Base-by-base conservation (phyloP, 2,329 filamentous ascomycete species). In the Ceratocystis variospora region DNA sequence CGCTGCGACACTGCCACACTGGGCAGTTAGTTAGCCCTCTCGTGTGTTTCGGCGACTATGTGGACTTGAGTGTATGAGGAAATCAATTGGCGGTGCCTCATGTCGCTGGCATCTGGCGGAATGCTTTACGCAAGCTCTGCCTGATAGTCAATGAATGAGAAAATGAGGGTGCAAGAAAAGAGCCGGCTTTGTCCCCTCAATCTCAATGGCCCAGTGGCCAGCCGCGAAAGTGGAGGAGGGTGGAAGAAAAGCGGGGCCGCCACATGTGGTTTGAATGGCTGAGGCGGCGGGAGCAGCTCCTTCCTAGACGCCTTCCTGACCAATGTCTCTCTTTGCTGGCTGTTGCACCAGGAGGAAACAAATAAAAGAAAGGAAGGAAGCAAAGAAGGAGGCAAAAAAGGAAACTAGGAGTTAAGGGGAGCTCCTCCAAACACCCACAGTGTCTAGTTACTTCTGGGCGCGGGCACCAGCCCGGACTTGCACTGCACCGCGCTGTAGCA, bases 221-320 rank as follows among this genome's bases (percentile, higher is more conserved):
- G 22, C 48, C 48, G 37, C 12, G 37, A 41, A 41, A 41, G 37
- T 41, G 37, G 48, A 53, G 37, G 37, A 17, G n/a, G n/a, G 55
- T 59, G 28, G 55, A n/a, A 25, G 28, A n/a, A 59, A 37, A 59
- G 55, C 55, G 55, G 55, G 28, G 28, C 55, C 55, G 55, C 55
- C n/a, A 59, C 28, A 59, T 59, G 22, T 8, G 22, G 48, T 2
- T 53, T 22, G 48, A 53, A 25, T 25, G 48, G 48, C 25, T 53
- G 48, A 53, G 48, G 48, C 48, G 48, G 48, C 37, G 37, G 37
- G 37, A 15, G 37, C 19, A 53, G 22, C 48, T 53, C 22, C 48
- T 53, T 53, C 48, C 48, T 53, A 53, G 48, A 25, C 48, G 48
- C 48, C 48, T 53, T 37, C 33, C 5, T 53, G 22, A 25, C 48